These are phyloP conservation scores for Nigrospora oryzae DNA, from an alignment of 2,329 filamentous ascomycete genomes.

Conservation along the genomic window DNA sequence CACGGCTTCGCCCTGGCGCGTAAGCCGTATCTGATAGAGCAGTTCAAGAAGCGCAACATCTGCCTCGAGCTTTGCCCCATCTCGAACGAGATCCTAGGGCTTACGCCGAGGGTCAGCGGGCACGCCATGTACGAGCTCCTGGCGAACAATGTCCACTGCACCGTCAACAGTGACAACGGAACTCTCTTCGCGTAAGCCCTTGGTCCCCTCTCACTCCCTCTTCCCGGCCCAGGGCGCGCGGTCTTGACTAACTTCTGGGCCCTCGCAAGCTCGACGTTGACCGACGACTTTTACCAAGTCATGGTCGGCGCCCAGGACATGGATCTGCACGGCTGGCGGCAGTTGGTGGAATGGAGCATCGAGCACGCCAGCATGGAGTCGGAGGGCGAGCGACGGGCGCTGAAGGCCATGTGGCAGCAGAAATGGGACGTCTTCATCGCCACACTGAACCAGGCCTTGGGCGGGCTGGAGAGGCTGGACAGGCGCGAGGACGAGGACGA, in stretches of 20 bases:
- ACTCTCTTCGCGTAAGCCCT: constrained; percentile 55
- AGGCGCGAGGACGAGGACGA: constrained; percentile 3
- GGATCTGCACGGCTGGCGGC: constrained; percentile 62
- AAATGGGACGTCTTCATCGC: constrained; percentile 52
- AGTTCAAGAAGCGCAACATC: constrained; percentile 54
- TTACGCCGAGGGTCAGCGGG: constrained; percentile 56
- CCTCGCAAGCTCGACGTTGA: constrained; percentile 52
- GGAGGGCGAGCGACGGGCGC: constrained; percentile 26
- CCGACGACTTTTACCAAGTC: constrained; percentile 71
- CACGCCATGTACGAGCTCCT: constrained; percentile 61
- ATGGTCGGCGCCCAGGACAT: constrained; percentile 62
- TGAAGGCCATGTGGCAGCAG: constrained; percentile 33
- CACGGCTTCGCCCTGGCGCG: constrained; percentile 64
- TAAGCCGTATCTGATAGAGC: constrained; percentile 57
- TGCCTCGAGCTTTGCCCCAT: constrained; percentile 73
- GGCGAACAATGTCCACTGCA: constrained; percentile 66
- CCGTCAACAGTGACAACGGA: constrained; percentile 67
- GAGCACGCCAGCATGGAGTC: constrained; percentile 47
- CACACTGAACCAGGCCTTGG: constrained; percentile 31
- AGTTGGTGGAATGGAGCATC: constrained; percentile 55
- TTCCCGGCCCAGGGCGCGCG: no score
- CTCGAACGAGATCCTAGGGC: constrained; percentile 66
- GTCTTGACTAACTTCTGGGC: constrained; percentile 3
- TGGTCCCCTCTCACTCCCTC: no score
- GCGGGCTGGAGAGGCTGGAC: constrained; percentile 4